Evolutionary conservation across 2,329 filamentous ascomycete species (phyloP).

Genomic region (Nemania abortiva): DNA sequence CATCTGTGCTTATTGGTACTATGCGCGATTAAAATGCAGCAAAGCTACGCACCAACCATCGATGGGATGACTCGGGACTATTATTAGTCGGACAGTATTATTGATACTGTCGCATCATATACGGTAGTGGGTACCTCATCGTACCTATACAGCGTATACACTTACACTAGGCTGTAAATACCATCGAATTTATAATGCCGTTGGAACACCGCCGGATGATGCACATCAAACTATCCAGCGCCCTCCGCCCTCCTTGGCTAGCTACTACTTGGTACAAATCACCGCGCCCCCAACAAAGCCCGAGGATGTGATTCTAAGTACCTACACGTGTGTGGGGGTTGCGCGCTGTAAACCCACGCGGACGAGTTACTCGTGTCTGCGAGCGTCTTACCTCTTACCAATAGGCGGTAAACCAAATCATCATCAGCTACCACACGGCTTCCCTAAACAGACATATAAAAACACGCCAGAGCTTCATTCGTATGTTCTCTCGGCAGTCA

Average conservation of each 20-base stretch:
- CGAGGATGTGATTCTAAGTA: background rate
- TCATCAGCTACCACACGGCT: background rate
- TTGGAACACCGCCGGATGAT: constrained; percentile 24
- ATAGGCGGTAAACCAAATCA: constrained; percentile 21
- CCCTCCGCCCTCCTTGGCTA: background rate
- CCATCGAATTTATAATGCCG: constrained; percentile 16
- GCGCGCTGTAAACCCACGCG: constrained; percentile 21
- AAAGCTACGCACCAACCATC: constrained; percentile 15
- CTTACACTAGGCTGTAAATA: background rate
- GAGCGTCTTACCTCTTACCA: constrained; percentile 3
- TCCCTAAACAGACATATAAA: background rate
- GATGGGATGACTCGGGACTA: constrained; percentile 21
- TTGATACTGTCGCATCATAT: constrained; percentile 18
- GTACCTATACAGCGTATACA: constrained; percentile 2
- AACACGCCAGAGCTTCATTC: background rate
- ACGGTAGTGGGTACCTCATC: constrained; percentile 23
- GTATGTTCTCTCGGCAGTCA: constrained; percentile 5
- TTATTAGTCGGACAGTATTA: constrained; percentile 20
- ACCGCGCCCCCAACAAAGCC: background rate
- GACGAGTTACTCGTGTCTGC: constrained; percentile 28
- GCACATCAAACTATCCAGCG: constrained; percentile 20
- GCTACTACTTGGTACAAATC: background rate
- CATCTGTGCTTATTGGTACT: constrained; percentile 12
- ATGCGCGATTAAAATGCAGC: constrained; percentile 41
- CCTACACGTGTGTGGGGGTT: constrained; percentile 15